phyloP scores from a whole-genome alignment of 768 basidiomycete species.

The Kondoa malvinella region DNA sequence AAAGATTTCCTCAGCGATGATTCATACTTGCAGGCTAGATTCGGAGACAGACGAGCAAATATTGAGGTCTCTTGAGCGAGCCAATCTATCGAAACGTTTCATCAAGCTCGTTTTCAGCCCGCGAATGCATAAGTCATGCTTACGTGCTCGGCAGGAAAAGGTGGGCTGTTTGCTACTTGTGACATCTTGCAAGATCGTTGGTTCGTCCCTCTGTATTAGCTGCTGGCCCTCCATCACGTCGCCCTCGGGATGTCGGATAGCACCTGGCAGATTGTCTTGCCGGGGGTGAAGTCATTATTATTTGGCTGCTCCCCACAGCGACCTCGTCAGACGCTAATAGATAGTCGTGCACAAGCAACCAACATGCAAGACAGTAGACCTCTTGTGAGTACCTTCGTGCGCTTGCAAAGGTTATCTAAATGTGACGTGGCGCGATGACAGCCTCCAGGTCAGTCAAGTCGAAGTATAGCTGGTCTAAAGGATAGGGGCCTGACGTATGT shows the following conservation, averaged over 20 bases:
- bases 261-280: too few species aligned
- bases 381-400: background rate
- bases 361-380: background rate
- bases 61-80: background rate
- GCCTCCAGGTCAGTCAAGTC: background rate
- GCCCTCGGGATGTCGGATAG: too few species aligned
- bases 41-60: too few species aligned
- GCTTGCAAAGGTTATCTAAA: background rate
- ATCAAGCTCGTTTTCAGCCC: background rate
- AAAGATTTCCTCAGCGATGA: too few species aligned
- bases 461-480: too few species aligned
- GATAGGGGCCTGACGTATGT: too few species aligned
- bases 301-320: background rate
- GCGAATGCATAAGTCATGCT: background rate
- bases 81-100: background rate
- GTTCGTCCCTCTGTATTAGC: background rate
- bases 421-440: background rate
- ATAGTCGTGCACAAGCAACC: background rate
- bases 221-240: background rate
- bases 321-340: background rate
- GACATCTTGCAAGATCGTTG: background rate
- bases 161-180: background rate
- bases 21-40: too few species aligned
- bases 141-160: background rate
- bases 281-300: too few species aligned